phyloP scores from a whole-genome alignment of 2,329 filamentous ascomycete genomes.

The Amphichorda felina region DNA sequence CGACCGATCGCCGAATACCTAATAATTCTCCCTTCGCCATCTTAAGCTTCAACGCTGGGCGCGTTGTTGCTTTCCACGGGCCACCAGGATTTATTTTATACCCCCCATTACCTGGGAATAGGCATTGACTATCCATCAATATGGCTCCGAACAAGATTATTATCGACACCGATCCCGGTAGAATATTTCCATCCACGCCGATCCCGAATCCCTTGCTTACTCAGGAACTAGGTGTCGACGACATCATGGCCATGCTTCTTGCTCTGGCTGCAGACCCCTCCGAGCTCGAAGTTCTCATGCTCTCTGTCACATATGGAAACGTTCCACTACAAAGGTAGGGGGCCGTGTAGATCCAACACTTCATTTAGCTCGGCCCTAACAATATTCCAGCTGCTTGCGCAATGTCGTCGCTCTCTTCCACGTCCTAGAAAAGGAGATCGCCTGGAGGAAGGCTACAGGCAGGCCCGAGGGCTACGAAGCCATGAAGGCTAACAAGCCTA shows the following conservation, averaged over 20 bases:
- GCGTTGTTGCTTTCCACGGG: too few species aligned
- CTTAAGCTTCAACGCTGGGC: too few species aligned
- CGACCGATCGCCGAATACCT: too few species aligned
- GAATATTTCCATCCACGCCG: background rate
- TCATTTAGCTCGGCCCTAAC: background rate
- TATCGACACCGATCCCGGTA: constrained; percentile 89
- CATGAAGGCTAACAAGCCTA: constrained; percentile 61
- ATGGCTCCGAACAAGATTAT: constrained; percentile 73
- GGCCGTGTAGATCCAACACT: constrained; percentile 9
- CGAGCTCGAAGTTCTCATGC: constrained; percentile 73
- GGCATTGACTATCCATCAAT: constrained; percentile 1
- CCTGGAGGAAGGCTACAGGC: constrained; percentile 65
- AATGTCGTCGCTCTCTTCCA: constrained; percentile 90
- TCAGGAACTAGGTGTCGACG: constrained; percentile 60
- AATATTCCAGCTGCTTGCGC: constrained; percentile 56
- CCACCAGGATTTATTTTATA: too few species aligned
- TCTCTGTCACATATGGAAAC: constrained; percentile 91
- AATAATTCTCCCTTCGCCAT: too few species aligned
- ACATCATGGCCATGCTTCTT: constrained; percentile 78
- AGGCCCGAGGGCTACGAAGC: constrained; percentile 59
- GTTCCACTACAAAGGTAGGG: constrained; percentile 77
- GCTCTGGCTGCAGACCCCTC: constrained; percentile 72
- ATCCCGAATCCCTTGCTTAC: constrained; percentile 3
- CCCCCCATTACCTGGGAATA: too few species aligned
- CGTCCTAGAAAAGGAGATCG: constrained; percentile 77